Evolutionary conservation across 2,329 filamentous ascomycete species (phyloP).

Genomic region (Colletotrichum musicola): DNA sequence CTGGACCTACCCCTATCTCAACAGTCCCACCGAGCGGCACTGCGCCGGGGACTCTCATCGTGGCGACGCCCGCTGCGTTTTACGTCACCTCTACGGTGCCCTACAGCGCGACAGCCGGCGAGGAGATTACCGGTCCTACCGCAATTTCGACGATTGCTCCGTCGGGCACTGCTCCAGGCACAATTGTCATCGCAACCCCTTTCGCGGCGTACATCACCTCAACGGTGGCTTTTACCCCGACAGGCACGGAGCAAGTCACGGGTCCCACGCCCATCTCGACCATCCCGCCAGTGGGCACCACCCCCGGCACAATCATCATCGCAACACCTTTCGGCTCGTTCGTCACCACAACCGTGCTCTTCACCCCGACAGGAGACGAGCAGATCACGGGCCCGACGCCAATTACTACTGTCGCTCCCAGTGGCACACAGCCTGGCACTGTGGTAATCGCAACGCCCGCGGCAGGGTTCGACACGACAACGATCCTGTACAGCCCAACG

Average conservation of each 20-base stretch:
- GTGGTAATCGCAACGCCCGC: constrained; percentile 10
- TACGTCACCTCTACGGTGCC: constrained; percentile 1
- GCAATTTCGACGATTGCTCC: constrained; percentile 5
- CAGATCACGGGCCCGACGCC: constrained; percentile 6
- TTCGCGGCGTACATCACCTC: not conserved
- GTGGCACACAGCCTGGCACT: constrained; percentile 24
- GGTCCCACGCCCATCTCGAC: constrained; percentile 23
- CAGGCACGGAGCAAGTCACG: not conserved
- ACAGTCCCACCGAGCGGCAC: constrained; percentile 29
- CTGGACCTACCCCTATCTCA: constrained; percentile 14
- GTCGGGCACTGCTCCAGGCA: not conserved
- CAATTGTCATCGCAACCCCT: not conserved
- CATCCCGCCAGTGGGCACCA: constrained; percentile 23
- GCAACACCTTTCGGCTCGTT: not conserved
- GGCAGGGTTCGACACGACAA: not conserved
- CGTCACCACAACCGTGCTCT: not conserved
- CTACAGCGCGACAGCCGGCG: constrained; percentile 5
- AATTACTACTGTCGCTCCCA: constrained; percentile 22
- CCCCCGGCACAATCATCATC: constrained; percentile 31
- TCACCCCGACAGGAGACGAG: not conserved
- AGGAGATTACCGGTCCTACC: not conserved
- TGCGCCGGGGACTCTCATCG: not conserved
- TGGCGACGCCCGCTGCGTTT: not conserved
- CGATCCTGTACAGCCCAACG: not conserved
- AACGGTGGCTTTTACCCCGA: not conserved